These are phyloP conservation scores for Verbena officinalis DNA, from an alignment of 257 asterid genomes.

Conservation along the genomic window DNA sequence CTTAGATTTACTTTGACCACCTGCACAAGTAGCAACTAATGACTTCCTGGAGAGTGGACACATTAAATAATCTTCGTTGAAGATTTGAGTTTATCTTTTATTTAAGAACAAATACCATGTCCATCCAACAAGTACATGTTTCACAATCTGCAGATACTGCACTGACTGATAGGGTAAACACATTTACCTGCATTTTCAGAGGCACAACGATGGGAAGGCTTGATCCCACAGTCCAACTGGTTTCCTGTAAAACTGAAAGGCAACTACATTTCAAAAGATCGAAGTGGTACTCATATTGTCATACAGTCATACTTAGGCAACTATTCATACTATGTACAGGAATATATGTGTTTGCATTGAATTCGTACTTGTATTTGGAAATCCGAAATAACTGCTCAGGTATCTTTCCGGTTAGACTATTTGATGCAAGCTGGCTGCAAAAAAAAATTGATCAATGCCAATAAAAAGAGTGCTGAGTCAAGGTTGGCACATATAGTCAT, in stretches of 20 bases:
- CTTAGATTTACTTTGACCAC: conserved; percentile 62
- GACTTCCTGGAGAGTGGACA: not conserved
- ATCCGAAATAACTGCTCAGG: conserved; percentile 71
- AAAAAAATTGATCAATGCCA: conserved; percentile 24
- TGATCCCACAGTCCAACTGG: conserved; percentile 75
- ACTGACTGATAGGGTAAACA: not conserved
- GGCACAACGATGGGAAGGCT: conserved; percentile 53
- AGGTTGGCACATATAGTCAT: not conserved
- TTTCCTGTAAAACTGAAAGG: conserved; percentile 88
- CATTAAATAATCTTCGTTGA: not conserved
- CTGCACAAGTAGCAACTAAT: conserved; percentile 42
- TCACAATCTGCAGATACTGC: not conserved
- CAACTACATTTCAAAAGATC: conserved; percentile 35
- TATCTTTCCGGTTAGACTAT: conserved; percentile 69
- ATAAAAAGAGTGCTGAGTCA: not conserved
- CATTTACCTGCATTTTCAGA: conserved; percentile 63
- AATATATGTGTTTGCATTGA: conserved; percentile 2
- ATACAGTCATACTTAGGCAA: not conserved
- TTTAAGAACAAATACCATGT: not conserved
- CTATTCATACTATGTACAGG: not conserved
- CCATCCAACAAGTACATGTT: not conserved
- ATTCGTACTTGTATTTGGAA: conserved; percentile 70
- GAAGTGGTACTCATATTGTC: conserved; percentile 1
- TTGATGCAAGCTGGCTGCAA: conserved; percentile 85
- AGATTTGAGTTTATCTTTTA: not conserved